Base-by-base conservation (phyloP, 2,329 filamentous ascomycete species). In the Aschersonia sp. region DNA sequence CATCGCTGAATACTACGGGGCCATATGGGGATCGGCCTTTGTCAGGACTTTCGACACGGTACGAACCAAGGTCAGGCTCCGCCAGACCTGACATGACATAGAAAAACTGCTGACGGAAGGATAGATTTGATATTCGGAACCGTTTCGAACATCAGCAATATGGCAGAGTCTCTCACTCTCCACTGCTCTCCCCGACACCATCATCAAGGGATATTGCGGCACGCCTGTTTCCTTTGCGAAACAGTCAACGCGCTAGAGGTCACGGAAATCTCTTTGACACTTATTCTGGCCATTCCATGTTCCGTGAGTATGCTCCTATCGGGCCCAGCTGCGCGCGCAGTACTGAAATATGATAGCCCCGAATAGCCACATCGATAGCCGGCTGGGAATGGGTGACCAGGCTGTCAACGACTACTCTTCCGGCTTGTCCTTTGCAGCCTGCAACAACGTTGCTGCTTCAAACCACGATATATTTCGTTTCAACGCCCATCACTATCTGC, bases 131-230 rank as follows among this genome's bases (percentile, higher is more conserved):
- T 53, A 53, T 58, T 49, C 61, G 58, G 44, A 57, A 58, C 30
- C 59, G 58, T 51, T 58, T 64, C 22, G 59, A 55, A 14, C 54
- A 68, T 35, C 64, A 65, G 22, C 56, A 60, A 5, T 57, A 70
- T 14, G 62, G 63, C 41, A 54, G 66, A 12, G 58, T 60, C 37
- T 59, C 66, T 8, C 65, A 67, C 45, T 61, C 66, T 12, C 68
- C 64, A 49, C 52, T 67, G 32, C 55, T 56, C 41, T 65, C 63
- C n/a, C 63, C 63, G 5, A 62, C 62, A 7, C 62, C 59, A 10
- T 51, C 55, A 7, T 52, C 58, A 1, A 56, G 58, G 51, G 59
- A 62, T 37, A 39, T 60, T 5, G 53, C 57, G 29, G 42, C 55
- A 41, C 56, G 57, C 30, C 51, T 56, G 2, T 55, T 59, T 29